Evolutionary conservation across 2,329 filamentous ascomycete genomes (phyloP).

Genomic region (Biscogniauxia mediterranea): DNA sequence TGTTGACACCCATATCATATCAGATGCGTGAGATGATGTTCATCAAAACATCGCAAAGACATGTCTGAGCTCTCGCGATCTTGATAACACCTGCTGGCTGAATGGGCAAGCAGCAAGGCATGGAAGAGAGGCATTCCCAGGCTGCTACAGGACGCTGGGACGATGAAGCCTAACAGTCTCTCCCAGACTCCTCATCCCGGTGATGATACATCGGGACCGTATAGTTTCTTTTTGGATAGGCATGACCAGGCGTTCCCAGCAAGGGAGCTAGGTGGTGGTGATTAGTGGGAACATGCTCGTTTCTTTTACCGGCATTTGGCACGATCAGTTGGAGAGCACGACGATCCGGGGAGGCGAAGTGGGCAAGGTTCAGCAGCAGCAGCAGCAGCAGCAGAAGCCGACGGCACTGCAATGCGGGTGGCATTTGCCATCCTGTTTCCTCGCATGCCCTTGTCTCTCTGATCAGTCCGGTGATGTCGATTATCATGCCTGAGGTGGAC

Average conservation of each 20-base stretch:
- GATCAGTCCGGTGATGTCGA: not conserved
- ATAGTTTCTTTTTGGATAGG: slow-evolving; percentile 2
- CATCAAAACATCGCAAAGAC: not conserved
- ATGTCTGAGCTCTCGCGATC: not conserved
- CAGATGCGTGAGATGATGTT: not conserved
- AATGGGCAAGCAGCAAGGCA: not conserved
- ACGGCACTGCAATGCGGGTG: slow-evolving; percentile 13
- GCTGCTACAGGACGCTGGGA: too few species aligned
- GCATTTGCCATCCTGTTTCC: slow-evolving; percentile 2
- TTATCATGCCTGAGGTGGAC: not conserved
- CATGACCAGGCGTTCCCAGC: slow-evolving; percentile 5
- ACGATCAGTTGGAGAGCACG: slow-evolving; percentile 16
- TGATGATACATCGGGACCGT: not conserved
- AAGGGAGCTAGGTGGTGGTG: slow-evolving; percentile 4
- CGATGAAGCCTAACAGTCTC: not conserved
- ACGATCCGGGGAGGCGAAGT: slow-evolving; percentile 11
- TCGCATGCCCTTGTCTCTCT: not conserved
- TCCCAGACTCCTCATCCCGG: not conserved
- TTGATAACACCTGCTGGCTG: not conserved
- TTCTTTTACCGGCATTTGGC: slow-evolving; percentile 21
- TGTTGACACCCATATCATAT: not conserved
- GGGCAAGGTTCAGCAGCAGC: not conserved
- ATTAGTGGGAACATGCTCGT: not conserved
- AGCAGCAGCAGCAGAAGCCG: not conserved
- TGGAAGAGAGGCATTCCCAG: not conserved